Conservation (phyloP, 1,284 basidiomycete genomes). For the Stereum hirsutum region DNA sequence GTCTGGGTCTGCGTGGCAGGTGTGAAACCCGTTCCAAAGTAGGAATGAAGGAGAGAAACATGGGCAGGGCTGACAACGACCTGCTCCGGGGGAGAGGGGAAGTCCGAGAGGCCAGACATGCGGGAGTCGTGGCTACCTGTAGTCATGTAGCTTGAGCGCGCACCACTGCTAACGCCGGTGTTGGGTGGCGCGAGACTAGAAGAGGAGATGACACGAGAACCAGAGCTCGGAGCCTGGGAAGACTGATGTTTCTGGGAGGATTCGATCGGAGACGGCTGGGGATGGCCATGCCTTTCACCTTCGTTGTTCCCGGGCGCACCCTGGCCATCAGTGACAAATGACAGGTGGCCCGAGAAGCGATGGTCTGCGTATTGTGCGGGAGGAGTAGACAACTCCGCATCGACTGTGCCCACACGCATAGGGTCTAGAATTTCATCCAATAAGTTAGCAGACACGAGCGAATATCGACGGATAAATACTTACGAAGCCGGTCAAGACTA, state of each 20-base stretch:
- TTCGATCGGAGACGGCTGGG: too few species aligned
- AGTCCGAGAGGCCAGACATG: conserved; percentile 69
- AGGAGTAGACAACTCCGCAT: conserved; percentile 42
- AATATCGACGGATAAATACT: not conserved
- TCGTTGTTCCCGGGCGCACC: not conserved
- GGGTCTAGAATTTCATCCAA: too few species aligned
- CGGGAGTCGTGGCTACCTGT: conserved; percentile 45
- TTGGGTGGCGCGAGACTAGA: conserved; percentile 7
- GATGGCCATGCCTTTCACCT: too few species aligned
- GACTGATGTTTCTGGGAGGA: not conserved
- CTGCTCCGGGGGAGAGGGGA: conserved; percentile 48
- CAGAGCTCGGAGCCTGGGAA: not conserved
- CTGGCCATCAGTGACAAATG: conserved; percentile 13
- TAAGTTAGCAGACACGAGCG: conserved; percentile 33
- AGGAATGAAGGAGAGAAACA: conserved; percentile 35
- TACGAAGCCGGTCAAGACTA: not conserved
- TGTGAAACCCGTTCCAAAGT: too few species aligned
- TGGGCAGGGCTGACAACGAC: conserved; percentile 24
- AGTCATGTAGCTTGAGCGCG: conserved; percentile 61
- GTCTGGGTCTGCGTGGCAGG: too few species aligned
- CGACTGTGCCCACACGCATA: conserved; percentile 46
- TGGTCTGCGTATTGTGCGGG: conserved; percentile 28
- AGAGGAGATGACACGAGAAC: conserved; percentile 2
- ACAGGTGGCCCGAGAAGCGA: conserved; percentile 30
- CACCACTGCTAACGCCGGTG: conserved; percentile 27